Base-by-base conservation (phyloP, 2,329 filamentous ascomycete genomes). In the Talaromyces verruculosus region DNA sequence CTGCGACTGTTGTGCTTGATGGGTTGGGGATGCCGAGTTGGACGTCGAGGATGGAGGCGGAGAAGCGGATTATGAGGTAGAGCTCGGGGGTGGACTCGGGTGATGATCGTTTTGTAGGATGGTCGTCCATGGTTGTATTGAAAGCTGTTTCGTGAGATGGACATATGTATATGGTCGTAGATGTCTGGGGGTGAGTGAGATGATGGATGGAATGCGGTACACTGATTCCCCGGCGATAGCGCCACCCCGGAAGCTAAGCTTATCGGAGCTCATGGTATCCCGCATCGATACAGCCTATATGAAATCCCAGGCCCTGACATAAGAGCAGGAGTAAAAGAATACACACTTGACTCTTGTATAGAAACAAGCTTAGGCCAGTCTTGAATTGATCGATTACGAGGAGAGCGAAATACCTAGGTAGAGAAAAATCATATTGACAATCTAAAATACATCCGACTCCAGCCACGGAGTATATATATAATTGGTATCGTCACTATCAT, bases 1-100 rank as follows among this genome's bases (percentile, higher is more conserved):
- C 87, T 64, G 92, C 85, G 63, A 92, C 87, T 49, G 92, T 92
- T 11, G 90, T 93, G 37, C 84, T 83, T 58, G 83, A 78, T 0
- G 93, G 91, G 5, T 84, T 81, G 59, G 87, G 78, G 73, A 98
- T 87, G 72, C 92, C 88, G 67, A 98, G 86, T 47, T 89, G 85
- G 45, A 97, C 86, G 76, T 98, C 95, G 17, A 92, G 89, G 65
- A 94, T 85, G 0, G 92, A 89, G 67, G 89, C 89, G 63, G 92
- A 92, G 85, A 99, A 98, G 77, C 94, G 93, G 76, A 98, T 89
- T 43, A 91, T 94, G 55, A 98, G 84, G 73, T 90, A 88, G 65
- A 97, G 84, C 19, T 69, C 60, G 58, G 67, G 62, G 28, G 72
- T 59, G 22, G 69, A 60, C 45, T 69, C 49, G 41, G 71, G 43